Evolutionary conservation across 805 yeast genomes (phyloP).

Genomic region (Isabelozyma gotoi): DNA sequence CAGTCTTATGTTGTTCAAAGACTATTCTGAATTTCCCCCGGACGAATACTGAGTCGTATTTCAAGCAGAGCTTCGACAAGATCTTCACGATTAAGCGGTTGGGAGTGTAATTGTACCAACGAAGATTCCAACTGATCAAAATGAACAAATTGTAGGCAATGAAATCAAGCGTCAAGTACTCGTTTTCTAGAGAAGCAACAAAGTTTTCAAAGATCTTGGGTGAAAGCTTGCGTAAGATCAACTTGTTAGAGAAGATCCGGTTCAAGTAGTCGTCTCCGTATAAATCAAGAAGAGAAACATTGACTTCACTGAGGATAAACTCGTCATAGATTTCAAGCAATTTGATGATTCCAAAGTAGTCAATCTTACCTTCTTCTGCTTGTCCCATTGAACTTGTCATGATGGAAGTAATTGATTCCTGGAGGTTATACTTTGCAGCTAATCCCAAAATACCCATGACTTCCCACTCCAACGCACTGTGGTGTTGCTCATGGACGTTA

Average conservation of each 20-base stretch:
- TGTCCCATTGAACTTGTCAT: constrained; percentile 49
- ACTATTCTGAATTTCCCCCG: constrained; percentile 40
- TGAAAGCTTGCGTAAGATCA: constrained; percentile 24
- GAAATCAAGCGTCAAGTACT: constrained; percentile 32
- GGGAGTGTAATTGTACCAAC: constrained; percentile 64
- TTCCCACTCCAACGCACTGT: constrained; percentile 75
- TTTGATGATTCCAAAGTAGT: constrained; percentile 54
- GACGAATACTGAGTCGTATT: constrained; percentile 41
- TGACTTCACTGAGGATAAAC: constrained; percentile 35
- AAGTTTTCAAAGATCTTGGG: constrained; percentile 19
- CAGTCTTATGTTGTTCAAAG: constrained; percentile 28
- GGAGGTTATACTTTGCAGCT: constrained; percentile 38
- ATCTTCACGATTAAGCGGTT: constrained; percentile 39
- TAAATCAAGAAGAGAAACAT: constrained; percentile 30
- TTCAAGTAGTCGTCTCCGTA: constrained; percentile 27
- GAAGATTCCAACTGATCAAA: constrained; percentile 57
- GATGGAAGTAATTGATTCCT: constrained; percentile 35
- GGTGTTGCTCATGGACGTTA: constrained; percentile 14
- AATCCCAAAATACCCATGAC: constrained; percentile 59
- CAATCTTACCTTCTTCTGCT: constrained; percentile 57
- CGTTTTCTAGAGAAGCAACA: constrained; percentile 20
- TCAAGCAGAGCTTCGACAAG: constrained; percentile 40
- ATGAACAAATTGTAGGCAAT: constrained; percentile 41
- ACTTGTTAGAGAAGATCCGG: constrained; percentile 29
- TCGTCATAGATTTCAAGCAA: constrained; percentile 50